These are phyloP conservation scores for Dendrobium catenatum DNA, from an alignment of 106 monocot genomes.

Conservation along the genomic window DNA sequence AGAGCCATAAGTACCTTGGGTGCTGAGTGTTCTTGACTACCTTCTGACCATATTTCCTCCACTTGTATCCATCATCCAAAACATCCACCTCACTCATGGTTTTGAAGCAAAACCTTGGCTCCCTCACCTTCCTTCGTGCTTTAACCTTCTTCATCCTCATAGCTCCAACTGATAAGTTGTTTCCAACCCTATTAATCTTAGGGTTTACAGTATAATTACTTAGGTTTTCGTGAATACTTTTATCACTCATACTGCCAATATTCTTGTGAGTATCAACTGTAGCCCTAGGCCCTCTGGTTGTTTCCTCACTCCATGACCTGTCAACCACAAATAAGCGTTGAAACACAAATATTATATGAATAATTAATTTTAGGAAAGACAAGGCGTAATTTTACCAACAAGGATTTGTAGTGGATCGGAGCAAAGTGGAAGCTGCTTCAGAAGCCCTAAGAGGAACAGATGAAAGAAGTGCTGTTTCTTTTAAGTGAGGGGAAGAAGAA, in stretches of 20 bases:
- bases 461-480: background rate
- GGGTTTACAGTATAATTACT: background rate
- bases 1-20: constrained; percentile 23
- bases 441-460: background rate
- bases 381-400: background rate
- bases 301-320: constrained; percentile 10
- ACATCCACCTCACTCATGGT: constrained; percentile 50
- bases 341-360: background rate
- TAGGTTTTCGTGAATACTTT: background rate
- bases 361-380: background rate
- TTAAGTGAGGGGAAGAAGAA: background rate
- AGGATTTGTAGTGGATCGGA: background rate
- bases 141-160: constrained; percentile 45
- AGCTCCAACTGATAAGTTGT: background rate
- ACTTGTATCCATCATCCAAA: constrained; percentile 32
- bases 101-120: constrained; percentile 59
- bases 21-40: constrained; percentile 60
- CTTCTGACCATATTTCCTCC: constrained; percentile 54
- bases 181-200: too few relatives aligned
- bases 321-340: too few relatives aligned
- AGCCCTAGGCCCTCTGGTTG: background rate
- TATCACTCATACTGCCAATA: background rate
- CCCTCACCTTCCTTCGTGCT: constrained; percentile 45
- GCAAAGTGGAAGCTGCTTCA: background rate
- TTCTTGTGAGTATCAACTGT: background rate